These are phyloP conservation scores for Tagetes patula DNA, from an alignment of 129 eudicot genomes.

Conservation along the genomic window DNA sequence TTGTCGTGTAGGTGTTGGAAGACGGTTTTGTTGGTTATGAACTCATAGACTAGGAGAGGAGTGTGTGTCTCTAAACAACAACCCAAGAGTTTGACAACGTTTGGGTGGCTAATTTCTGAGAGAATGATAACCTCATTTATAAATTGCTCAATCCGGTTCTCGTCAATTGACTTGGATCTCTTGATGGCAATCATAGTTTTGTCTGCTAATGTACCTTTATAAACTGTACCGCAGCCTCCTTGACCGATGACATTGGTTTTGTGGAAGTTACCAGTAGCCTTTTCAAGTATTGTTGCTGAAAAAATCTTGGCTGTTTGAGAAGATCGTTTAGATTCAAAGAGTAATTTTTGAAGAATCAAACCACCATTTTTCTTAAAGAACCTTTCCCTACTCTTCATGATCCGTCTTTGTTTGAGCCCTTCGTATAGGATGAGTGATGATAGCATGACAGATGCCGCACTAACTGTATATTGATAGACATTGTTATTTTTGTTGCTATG, in stretches of 20 bases:
- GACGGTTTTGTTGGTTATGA: not conserved
- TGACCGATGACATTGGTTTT: conserved; percentile 14
- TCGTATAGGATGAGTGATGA: not conserved
- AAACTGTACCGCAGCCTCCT: conserved; percentile 4
- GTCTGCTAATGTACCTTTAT: conserved; percentile 2
- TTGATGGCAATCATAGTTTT: not conserved
- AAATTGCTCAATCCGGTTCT: conserved; percentile 6
- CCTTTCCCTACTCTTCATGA: not conserved
- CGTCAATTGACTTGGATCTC: not conserved
- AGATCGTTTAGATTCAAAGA: not conserved
- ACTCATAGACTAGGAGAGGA: conserved; percentile 9
- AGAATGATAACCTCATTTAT: not conserved
- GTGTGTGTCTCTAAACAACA: not conserved
- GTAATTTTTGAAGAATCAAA: not conserved
- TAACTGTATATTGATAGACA: not conserved
- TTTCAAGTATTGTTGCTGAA: not conserved
- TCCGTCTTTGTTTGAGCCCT: not conserved
- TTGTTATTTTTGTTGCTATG: not conserved
- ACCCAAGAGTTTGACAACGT: not conserved
- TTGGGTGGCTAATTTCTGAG: conserved; percentile 2
- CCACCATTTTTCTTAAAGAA: not conserved
- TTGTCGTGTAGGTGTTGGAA: conserved; percentile 6
- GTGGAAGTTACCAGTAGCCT: not conserved
- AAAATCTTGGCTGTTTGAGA: not conserved
- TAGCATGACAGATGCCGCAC: not conserved